These are phyloP conservation scores for Crassisporium funariophilum DNA, from an alignment of 768 basidiomycete genomes.

Conservation along the genomic window DNA sequence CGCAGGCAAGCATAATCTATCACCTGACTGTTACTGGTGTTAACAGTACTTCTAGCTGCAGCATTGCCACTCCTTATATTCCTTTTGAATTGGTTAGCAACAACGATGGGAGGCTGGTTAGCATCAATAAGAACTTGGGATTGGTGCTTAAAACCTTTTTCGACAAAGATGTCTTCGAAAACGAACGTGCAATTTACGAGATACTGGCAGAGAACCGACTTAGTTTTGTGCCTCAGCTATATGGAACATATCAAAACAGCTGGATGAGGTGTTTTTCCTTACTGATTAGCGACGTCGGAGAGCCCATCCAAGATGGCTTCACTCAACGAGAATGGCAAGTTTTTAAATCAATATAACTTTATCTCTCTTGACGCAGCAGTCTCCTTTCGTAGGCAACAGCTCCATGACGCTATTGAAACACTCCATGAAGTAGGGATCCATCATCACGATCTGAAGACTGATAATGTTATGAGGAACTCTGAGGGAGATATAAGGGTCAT, in stretches of 20 bases:
- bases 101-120: not conserved
- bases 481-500: too few relatives aligned
- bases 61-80: not conserved
- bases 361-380: too few relatives aligned
- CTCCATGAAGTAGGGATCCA: too few relatives aligned
- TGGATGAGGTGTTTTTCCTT: too few relatives aligned
- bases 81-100: not conserved
- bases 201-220: not conserved
- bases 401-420: too few relatives aligned
- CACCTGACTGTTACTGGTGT: not conserved
- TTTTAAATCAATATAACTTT: too few relatives aligned
- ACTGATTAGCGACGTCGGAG: too few relatives aligned
- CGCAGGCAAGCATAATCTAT: not conserved
- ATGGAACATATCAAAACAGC: not conserved
- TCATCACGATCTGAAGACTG: too few relatives aligned
- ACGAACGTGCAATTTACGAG: not conserved
- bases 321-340: too few relatives aligned
- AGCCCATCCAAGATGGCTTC: too few relatives aligned
- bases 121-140: not conserved
- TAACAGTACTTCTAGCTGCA: not conserved
- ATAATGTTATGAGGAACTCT: too few relatives aligned
- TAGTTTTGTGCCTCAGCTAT: constrained; percentile 15
- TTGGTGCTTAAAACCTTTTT: not conserved
- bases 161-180: not conserved
- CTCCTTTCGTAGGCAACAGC: too few relatives aligned